Evolutionary conservation across 2,329 filamentous ascomycete genomes (phyloP).

Genomic region (Penicillium polonicum): DNA sequence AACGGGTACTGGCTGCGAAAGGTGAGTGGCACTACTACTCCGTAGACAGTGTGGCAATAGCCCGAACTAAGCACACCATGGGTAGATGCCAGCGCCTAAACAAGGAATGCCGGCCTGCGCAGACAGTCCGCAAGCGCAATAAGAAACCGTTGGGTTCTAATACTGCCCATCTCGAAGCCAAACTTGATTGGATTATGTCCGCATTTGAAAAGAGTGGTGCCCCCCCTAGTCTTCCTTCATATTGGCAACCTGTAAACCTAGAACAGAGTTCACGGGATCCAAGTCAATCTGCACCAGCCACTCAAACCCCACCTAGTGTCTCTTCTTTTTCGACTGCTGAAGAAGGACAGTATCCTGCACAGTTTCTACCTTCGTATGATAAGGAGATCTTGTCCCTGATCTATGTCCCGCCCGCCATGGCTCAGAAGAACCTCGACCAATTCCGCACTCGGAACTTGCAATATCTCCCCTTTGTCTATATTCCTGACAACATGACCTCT

Average conservation of each 20-base stretch:
- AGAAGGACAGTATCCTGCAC: background rate
- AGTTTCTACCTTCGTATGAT: background rate
- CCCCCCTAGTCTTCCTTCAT: conserved; percentile 8
- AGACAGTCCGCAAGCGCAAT: conserved; percentile 33
- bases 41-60: background rate
- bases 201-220: conserved; percentile 27
- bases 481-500: conserved; percentile 24
- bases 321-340: conserved; percentile 1
- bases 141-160: conserved; percentile 25
- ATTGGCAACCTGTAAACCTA: conserved; percentile 15
- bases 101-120: conserved; percentile 43
- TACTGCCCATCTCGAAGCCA: conserved; percentile 30
- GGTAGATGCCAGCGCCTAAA: conserved; percentile 45
- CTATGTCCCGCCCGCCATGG: conserved; percentile 17
- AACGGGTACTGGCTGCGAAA: conserved; percentile 28
- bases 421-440: conserved; percentile 17
- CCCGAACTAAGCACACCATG: conserved; percentile 2
- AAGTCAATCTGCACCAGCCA: background rate
- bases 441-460: conserved; percentile 28
- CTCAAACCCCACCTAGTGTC: conserved; percentile 3
- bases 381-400: conserved; percentile 14
- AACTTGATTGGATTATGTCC: conserved; percentile 31
- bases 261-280: background rate
- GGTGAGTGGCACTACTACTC: conserved; percentile 18
- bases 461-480: conserved; percentile 30